A percentile compares a stretch with the other conserved stretches of the same genome.
Evolutionary conservation across 345 rosid species (phyloP).

Genomic region (Anacardium occidentale): DNA sequence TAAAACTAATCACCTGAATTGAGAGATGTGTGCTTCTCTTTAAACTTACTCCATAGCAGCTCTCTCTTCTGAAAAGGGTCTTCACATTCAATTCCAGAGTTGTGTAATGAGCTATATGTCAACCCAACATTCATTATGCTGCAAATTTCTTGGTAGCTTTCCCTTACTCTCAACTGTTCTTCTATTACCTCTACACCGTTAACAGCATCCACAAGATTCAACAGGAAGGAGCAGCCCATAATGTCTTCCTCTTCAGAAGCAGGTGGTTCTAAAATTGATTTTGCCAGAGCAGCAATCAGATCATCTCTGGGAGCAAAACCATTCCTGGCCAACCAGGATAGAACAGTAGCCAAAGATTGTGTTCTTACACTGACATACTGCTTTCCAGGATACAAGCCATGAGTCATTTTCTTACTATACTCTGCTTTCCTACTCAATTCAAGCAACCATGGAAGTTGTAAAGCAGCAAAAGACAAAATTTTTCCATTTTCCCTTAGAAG

Average conservation of each 20-base stretch:
- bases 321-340: constrained; percentile 84
- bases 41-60: constrained; percentile 59
- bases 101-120: constrained; percentile 80
- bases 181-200: constrained; percentile 89
- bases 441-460: constrained; percentile 90
- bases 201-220: constrained; percentile 87
- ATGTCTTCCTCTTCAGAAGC: constrained; percentile 83
- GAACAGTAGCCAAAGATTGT: constrained; percentile 57
- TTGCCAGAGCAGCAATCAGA: constrained; percentile 71
- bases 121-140: constrained; percentile 94
- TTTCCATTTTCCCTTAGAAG: constrained; percentile 71
- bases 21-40: constrained; percentile 59
- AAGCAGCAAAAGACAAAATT: constrained; percentile 64
- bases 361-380: constrained; percentile 59
- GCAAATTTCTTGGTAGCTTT: constrained; percentile 72
- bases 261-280: constrained; percentile 80
- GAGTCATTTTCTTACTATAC: constrained; percentile 40
- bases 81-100: constrained; percentile 75
- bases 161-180: constrained; percentile 76
- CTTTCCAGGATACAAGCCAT: constrained; percentile 58
- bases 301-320: constrained; percentile 88
- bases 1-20: constrained; percentile 56
- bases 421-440: constrained; percentile 55
- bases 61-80: constrained; percentile 71
- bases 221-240: constrained; percentile 77